Conservation (phyloP, 1,284 basidiomycete species). For the Trichosporon ovoides region DNA sequence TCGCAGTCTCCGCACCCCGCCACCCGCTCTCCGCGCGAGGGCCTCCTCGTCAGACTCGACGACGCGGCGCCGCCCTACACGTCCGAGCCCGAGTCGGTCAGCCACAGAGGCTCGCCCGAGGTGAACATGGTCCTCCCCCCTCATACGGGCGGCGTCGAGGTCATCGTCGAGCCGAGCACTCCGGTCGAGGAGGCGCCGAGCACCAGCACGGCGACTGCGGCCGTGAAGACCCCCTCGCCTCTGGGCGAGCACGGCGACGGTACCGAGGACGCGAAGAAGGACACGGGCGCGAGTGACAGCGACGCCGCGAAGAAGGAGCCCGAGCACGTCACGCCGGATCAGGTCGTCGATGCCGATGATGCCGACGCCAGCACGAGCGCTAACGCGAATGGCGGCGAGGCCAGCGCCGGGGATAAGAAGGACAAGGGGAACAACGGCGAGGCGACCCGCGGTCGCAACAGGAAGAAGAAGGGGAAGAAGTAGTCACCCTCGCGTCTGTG, state of each 20-base stretch:
- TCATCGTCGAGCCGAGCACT: neutral
- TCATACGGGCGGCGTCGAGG: neutral
- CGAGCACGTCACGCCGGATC: neutral
- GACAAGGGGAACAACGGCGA: too few relatives aligned
- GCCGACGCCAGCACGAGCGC: neutral
- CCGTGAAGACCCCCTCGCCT: neutral
- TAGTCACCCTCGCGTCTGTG: neutral
- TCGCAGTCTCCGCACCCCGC: neutral
- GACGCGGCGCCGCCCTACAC: neutral
- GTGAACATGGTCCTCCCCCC: neutral
- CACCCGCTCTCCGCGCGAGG: neutral
- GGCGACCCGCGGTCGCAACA: slow-evolving; percentile 1
- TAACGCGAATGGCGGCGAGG: neutral
- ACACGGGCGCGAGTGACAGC: neutral
- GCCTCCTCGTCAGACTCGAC: neutral
- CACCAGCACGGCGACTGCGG: neutral
- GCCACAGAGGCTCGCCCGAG: neutral
- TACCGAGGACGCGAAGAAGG: neutral
- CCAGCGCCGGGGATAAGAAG: too few relatives aligned
- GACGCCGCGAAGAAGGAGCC: neutral
- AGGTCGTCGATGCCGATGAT: neutral
- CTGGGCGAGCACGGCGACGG: neutral
- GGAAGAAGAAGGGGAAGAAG: slow-evolving; percentile 3
- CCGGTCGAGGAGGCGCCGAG: neutral
- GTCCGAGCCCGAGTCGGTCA: neutral